A percentile compares a stretch with the other conserved stretches of the same genome.
phyloP scores from a whole-genome alignment of 441 rosid genomes.

The Aleurites moluccanus region DNA sequence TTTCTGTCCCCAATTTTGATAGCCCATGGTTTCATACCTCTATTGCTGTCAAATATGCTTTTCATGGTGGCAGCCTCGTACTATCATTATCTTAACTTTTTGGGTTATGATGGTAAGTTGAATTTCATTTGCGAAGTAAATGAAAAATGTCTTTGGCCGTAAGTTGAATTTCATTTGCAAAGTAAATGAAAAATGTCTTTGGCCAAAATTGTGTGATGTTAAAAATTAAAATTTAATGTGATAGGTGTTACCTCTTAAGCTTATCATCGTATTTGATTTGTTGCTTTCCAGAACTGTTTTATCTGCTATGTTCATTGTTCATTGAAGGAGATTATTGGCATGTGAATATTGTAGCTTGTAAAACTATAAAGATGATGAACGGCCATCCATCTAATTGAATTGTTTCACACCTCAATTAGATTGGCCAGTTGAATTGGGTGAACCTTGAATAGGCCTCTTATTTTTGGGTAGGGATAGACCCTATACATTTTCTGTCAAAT shows the following conservation, averaged over 20 bases:
- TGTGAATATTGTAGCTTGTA: background rate
- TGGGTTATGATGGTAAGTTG: constrained; percentile 90
- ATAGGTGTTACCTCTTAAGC: background rate
- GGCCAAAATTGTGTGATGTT: too few species aligned
- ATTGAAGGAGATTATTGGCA: background rate
- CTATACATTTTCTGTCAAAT: background rate
- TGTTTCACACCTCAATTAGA: background rate
- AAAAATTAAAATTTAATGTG: background rate
- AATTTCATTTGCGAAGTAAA: background rate
- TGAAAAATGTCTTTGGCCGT: constrained; percentile 18
- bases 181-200: too few species aligned
- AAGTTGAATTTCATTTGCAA: too few species aligned
- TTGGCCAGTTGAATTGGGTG: background rate
- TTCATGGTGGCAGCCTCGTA: constrained; percentile 91
- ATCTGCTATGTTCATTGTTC: background rate
- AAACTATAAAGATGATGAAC: background rate
- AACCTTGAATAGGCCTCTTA: background rate
- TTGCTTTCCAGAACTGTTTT: background rate
- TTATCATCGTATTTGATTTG: background rate
- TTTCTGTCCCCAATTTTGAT: constrained; percentile 83
- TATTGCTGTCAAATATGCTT: constrained; percentile 78
- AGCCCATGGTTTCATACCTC: constrained; percentile 83
- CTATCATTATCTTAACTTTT: constrained; percentile 96
- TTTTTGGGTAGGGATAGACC: background rate
- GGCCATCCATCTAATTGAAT: background rate